Conservation (phyloP, 306 rosid species). For the Malus fusca region DNA sequence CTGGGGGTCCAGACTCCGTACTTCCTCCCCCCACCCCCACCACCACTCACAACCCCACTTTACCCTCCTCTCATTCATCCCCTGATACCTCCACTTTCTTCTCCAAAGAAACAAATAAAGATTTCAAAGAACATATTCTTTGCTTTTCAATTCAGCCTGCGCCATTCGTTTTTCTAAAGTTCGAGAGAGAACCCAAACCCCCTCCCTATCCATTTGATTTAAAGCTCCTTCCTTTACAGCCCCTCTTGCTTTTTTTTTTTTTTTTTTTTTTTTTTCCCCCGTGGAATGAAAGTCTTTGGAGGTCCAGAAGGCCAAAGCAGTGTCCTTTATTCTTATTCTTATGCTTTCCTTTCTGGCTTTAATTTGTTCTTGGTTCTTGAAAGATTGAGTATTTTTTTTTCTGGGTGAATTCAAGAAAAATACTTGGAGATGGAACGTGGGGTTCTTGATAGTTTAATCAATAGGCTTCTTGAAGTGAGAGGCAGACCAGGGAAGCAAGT, state of each 20-base stretch:
- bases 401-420: not conserved
- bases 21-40: no score
- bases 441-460: conserved; percentile 59
- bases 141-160: conserved; percentile 12
- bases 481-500: conserved; percentile 64
- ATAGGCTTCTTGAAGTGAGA: conserved; percentile 59
- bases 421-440: conserved; percentile 45
- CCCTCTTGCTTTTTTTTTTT: not conserved
- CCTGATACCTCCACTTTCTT: not conserved
- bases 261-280: not conserved
- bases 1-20: not conserved
- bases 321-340: conserved; percentile 9
- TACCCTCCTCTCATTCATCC: not conserved
- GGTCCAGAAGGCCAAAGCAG: not conserved
- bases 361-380: conserved; percentile 4
- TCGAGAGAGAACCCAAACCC: conserved; percentile 5
- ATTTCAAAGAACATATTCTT: conserved; percentile 19
- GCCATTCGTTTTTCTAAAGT: conserved; percentile 8
- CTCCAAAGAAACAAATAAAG: not conserved
- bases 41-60: not conserved
- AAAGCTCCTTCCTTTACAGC: not conserved
- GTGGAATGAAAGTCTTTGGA: conserved; percentile 3
- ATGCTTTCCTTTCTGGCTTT: not conserved
- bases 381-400: not conserved
- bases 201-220: conserved; percentile 17